These are phyloP conservation scores for Leptomonas pyrrhocoris DNA, from an alignment of 208 protist species.

Conservation along the genomic window DNA sequence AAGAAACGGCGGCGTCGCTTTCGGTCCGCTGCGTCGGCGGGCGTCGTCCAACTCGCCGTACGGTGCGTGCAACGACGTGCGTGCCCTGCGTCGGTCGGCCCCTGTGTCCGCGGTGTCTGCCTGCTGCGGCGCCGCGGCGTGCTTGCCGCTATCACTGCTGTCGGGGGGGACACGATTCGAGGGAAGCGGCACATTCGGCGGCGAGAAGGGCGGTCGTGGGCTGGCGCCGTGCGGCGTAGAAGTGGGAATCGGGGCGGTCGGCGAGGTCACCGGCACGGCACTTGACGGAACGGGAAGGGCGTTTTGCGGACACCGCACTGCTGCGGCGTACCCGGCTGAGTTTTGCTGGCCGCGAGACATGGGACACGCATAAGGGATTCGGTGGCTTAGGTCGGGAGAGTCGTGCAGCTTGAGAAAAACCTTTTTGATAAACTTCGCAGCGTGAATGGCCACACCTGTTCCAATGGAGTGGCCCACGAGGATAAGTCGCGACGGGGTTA, in stretches of 20 bases:
- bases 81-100: neutral
- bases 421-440: conserved; percentile 35
- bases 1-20: conserved; percentile 2
- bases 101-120: neutral
- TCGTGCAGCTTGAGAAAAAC: conserved; percentile 30
- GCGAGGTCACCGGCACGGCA: conserved; percentile 6
- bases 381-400: conserved; percentile 9
- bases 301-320: conserved; percentile 10
- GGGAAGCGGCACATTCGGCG: neutral
- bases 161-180: neutral
- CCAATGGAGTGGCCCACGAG: conserved; percentile 63
- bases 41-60: conserved; percentile 8
- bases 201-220: conserved; percentile 2
- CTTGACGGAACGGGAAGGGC: conserved; percentile 9
- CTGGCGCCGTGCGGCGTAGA: neutral
- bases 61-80: conserved; percentile 11
- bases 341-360: conserved; percentile 9
- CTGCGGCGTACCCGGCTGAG: neutral
- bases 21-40: neutral
- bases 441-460: conserved; percentile 45
- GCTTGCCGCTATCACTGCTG: neutral
- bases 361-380: conserved; percentile 24
- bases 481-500: conserved; percentile 45
- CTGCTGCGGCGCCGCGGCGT: neutral
- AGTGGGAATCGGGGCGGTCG: neutral